Evolutionary conservation across 805 yeast genomes (phyloP).

Genomic region (Pichia rugopelliculosa): DNA sequence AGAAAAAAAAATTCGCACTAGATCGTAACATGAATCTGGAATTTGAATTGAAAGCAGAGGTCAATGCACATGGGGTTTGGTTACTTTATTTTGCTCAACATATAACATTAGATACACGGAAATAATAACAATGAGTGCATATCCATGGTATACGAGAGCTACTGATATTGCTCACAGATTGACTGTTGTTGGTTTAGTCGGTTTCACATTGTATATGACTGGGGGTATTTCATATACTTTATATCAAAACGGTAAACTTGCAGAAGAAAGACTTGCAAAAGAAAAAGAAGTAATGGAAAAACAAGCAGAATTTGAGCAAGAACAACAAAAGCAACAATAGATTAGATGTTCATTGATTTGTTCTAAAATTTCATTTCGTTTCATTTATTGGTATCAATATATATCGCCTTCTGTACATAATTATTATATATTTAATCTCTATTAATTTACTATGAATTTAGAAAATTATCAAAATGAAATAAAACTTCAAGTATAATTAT

Average conservation of each 20-base stretch:
- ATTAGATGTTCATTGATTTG: not conserved
- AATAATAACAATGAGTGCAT: slow-evolving; percentile 18
- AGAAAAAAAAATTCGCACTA: not conserved
- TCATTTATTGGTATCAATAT: not conserved
- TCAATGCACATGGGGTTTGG: not conserved
- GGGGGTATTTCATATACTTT: slow-evolving; percentile 46
- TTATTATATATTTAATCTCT: not conserved
- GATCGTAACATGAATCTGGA: not conserved
- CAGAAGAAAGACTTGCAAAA: slow-evolving; percentile 36
- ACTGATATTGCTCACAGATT: slow-evolving; percentile 69
- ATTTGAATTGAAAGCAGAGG: not conserved
- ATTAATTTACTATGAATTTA: not conserved
- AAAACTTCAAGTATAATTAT: no score
- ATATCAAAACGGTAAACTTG: slow-evolving; percentile 45
- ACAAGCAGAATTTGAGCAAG: slow-evolving; percentile 19
- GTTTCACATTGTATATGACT: slow-evolving; percentile 41
- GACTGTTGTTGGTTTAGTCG: slow-evolving; percentile 60
- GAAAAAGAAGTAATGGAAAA: slow-evolving; percentile 24
- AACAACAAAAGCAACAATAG: slow-evolving; percentile 11
- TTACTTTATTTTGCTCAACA: not conserved
- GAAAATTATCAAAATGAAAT: not conserved
- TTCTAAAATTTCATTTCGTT: not conserved
- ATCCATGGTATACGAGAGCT: slow-evolving; percentile 71
- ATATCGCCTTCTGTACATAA: not conserved
- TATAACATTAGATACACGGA: no score